These are phyloP conservation scores for Salvia rosmarinus DNA, from an alignment of 257 asterid genomes.

Conservation along the genomic window DNA sequence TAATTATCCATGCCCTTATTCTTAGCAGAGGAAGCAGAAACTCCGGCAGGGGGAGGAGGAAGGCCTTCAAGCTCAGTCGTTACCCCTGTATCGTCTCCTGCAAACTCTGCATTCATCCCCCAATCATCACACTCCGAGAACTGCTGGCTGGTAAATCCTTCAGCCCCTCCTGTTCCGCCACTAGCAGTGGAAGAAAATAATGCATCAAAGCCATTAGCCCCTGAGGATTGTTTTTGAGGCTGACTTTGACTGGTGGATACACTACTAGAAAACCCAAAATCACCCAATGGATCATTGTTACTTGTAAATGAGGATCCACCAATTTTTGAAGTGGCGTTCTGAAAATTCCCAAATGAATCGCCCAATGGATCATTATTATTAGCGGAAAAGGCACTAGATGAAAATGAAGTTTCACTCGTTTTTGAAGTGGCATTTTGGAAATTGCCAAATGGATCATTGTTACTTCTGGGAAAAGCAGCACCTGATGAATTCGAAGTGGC, in stretches of 20 bases:
- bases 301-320: conserved; percentile 42
- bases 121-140: conserved; percentile 66
- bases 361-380: conserved; percentile 49
- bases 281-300: conserved; percentile 52
- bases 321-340: conserved; percentile 54
- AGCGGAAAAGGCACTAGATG: conserved; percentile 37
- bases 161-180: conserved; percentile 36
- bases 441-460: conserved; percentile 47
- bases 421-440: conserved; percentile 62
- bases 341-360: conserved; percentile 65
- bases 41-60: conserved; percentile 90
- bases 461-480: neutral
- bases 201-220: conserved; percentile 57
- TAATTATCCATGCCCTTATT: conserved; percentile 54
- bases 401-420: conserved; percentile 41
- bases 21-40: conserved; percentile 74
- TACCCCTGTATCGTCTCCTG: conserved; percentile 53
- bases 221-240: conserved; percentile 46
- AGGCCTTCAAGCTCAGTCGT: conserved; percentile 94
- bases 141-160: conserved; percentile 44
- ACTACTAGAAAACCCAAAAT: conserved; percentile 47
- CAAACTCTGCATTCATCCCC: conserved; percentile 63
- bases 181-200: conserved; percentile 48
- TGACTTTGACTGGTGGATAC: conserved; percentile 41
- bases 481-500: conserved; percentile 15